Conservation (phyloP, 352 stramenopile genomes). For the Phytopythium ostracodes region DNA sequence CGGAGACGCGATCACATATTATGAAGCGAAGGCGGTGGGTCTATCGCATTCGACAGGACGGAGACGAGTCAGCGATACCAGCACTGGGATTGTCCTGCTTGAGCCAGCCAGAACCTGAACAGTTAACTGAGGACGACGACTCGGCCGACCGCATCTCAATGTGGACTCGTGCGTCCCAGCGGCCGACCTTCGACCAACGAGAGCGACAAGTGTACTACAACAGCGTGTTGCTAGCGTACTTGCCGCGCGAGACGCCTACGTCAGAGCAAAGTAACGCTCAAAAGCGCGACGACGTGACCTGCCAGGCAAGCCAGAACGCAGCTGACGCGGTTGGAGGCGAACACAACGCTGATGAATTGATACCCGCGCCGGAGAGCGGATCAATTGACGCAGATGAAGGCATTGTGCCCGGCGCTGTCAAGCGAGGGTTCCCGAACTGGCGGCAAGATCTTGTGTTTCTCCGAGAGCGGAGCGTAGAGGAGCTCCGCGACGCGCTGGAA, state of each 20-base stretch:
- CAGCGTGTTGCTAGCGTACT: slow-evolving; percentile 20
- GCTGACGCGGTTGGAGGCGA: not conserved
- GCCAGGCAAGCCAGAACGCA: not conserved
- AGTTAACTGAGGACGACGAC: not conserved
- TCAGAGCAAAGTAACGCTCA: not conserved
- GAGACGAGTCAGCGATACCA: slow-evolving; percentile 8
- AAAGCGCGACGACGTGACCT: not conserved
- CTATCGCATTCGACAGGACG: slow-evolving; percentile 3
- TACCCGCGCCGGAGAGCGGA: slow-evolving; percentile 1
- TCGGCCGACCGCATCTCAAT: slow-evolving; percentile 21
- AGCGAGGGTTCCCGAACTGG: slow-evolving; percentile 48
- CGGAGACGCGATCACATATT: slow-evolving; percentile 1
- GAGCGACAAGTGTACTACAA: slow-evolving; percentile 30
- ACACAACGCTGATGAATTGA: slow-evolving; percentile 7
- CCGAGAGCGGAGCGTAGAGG: slow-evolving; percentile 20
- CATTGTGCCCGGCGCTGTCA: slow-evolving; percentile 29
- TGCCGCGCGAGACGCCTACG: slow-evolving; percentile 6
- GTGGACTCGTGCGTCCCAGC: slow-evolving; percentile 31
- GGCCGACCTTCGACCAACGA: slow-evolving; percentile 17
- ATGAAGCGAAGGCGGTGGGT: slow-evolving; percentile 13
- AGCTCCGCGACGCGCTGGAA: slow-evolving; percentile 13
- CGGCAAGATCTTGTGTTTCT: slow-evolving; percentile 42
- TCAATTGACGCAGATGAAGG: not conserved
- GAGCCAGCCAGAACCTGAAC: not conserved
- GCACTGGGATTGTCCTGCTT: not conserved